Evolutionary conservation across 2,329 filamentous ascomycete genomes (phyloP).

Genomic region (Verticillium zaregamsianum): DNA sequence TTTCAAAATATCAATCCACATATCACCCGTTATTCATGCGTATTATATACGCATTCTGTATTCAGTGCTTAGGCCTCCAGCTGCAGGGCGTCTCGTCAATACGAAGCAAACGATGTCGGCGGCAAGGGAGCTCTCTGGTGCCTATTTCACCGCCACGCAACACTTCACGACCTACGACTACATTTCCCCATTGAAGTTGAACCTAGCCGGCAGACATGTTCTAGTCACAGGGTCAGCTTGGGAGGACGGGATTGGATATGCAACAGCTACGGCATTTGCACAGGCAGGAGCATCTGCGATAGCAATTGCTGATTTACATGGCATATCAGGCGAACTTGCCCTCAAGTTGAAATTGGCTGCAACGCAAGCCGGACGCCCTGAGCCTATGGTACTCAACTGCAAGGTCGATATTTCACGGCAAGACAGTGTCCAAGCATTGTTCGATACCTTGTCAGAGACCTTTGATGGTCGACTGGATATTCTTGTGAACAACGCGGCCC

Average conservation of each 20-base stretch:
- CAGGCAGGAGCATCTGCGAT: constrained; percentile 16
- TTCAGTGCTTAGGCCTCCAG: too few relatives aligned
- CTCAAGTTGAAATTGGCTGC: constrained; percentile 13
- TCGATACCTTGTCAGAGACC: constrained; percentile 2
- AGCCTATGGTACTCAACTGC: constrained; percentile 10
- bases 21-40: too few relatives aligned
- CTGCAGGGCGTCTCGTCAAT: too few relatives aligned
- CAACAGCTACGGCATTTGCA: constrained; percentile 15
- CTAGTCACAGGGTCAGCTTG: constrained; percentile 17
- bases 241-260: constrained; percentile 12
- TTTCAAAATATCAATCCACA: too few relatives aligned
- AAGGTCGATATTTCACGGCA: constrained; percentile 12
- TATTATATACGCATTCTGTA: too few relatives aligned
- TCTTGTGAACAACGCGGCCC: constrained; percentile 12
- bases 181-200: constrained; percentile 8
- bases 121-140: too few relatives aligned
- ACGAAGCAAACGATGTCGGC: too few relatives aligned
- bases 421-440: constrained; percentile 10
- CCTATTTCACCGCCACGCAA: too few relatives aligned
- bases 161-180: constrained; percentile 4
- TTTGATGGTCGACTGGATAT: constrained; percentile 9
- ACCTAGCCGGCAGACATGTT: constrained; percentile 11
- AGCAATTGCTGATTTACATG: constrained; percentile 15
- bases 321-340: constrained; percentile 11
- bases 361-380: constrained; percentile 9